phyloP scores from a whole-genome alignment of 768 basidiomycete genomes.

The Tricholoma sp. region DNA sequence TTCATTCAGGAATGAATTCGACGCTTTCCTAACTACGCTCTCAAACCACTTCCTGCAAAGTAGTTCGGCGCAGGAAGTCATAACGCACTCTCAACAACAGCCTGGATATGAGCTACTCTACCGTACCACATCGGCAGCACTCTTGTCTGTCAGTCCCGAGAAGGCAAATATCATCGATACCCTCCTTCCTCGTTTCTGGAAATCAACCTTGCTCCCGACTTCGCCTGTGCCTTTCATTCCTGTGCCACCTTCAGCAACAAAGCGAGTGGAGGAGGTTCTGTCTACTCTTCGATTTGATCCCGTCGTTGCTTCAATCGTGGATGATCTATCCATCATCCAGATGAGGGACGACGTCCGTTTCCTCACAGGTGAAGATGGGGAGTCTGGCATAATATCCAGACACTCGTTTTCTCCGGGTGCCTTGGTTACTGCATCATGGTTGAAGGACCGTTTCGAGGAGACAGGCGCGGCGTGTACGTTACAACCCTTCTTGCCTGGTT shows the following conservation, averaged over 20 bases:
- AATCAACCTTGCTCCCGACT: conserved; percentile 55
- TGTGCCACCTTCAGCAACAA: conserved; percentile 50
- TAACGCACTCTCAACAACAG: conserved; percentile 6
- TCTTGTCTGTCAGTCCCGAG: conserved; percentile 43
- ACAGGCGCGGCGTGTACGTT: conserved; percentile 73
- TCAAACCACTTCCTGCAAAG: conserved; percentile 6
- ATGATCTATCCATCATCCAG: conserved; percentile 59
- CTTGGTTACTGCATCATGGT: conserved; percentile 62
- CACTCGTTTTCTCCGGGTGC: conserved; percentile 77
- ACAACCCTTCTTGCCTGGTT: conserved; percentile 60
- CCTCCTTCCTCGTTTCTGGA: conserved; percentile 70
- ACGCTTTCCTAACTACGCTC: conserved; percentile 29
- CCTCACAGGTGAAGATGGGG: conserved; percentile 79
- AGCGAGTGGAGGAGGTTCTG: conserved; percentile 55
- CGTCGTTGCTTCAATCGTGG: conserved; percentile 59
- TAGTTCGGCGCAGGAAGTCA: conserved; percentile 13
- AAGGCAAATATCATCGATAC: conserved; percentile 48
- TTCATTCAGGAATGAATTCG: conserved; percentile 26
- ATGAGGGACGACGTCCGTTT: conserved; percentile 71
- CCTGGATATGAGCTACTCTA: conserved; percentile 35
- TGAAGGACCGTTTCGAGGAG: conserved; percentile 66
- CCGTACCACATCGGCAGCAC: conserved; percentile 35
- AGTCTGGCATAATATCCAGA: conserved; percentile 68
- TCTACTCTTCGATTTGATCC: conserved; percentile 61
- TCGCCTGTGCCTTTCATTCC: conserved; percentile 44